Evolutionary conservation across 2,329 filamentous ascomycete species (phyloP).

Genomic region (Paraphoma sp.): DNA sequence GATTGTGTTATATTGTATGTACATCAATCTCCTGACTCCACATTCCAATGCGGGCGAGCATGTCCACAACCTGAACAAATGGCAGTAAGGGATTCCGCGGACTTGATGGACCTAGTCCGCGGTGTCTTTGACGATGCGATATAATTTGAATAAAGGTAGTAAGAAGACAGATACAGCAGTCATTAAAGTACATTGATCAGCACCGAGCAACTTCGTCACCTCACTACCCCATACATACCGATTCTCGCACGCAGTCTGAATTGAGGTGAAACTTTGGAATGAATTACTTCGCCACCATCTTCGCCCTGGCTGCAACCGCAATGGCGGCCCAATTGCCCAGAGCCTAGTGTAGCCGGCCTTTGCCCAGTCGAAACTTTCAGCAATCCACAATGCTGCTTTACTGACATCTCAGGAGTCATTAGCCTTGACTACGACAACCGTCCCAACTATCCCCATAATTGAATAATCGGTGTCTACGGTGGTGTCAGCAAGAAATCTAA

Average conservation of each 20-base stretch:
- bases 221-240: no score
- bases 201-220: no score
- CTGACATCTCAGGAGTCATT: constrained; percentile 7
- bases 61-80: background rate
- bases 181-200: no score
- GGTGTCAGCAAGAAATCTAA: no score
- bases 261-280: no score
- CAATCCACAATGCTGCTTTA: constrained; percentile 16
- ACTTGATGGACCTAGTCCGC: no score
- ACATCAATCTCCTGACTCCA: background rate
- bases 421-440: constrained; percentile 10
- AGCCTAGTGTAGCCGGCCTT: background rate
- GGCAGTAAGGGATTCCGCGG: background rate
- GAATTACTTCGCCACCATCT: constrained; percentile 6
- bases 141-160: no score
- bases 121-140: no score
- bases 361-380: constrained; percentile 9
- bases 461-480: no score
- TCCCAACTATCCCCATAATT: no score
- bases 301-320: constrained; percentile 6
- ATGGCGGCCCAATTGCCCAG: background rate
- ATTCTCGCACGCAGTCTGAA: no score
- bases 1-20: background rate
- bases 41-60: background rate
- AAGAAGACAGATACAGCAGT: no score